Percentiles rank a stretch among this genome's conserved stretches.
phyloP scores from a whole-genome alignment of 768 basidiomycete genomes.

The Leccinum ochraceum region DNA sequence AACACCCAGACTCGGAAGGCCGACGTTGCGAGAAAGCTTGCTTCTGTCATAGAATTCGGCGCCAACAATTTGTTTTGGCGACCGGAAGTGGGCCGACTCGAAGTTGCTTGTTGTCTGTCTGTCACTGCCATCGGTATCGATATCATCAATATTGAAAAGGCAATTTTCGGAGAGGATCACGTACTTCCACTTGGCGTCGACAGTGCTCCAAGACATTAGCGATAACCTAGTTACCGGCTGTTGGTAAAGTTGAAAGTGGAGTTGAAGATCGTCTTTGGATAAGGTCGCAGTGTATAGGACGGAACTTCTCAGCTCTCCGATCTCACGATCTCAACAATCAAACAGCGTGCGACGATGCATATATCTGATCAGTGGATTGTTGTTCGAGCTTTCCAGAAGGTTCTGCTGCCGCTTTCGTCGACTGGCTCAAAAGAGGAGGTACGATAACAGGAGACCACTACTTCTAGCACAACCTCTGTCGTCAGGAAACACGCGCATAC shows the following conservation, averaged over 20 bases:
- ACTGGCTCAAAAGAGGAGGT: conserved; percentile 6
- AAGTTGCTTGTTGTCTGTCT: too few species aligned
- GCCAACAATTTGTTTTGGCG: too few species aligned
- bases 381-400: conserved; percentile 34
- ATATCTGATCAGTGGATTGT: background rate
- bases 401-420: conserved; percentile 16
- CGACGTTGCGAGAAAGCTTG: too few species aligned
- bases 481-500: background rate
- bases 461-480: background rate
- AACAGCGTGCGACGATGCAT: background rate
- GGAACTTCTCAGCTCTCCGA: background rate
- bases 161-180: background rate
- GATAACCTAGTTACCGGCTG: too few species aligned
- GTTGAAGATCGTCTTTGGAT: background rate
- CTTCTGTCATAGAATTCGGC: too few species aligned
- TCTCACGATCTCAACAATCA: background rate
- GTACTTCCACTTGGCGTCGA: conserved; percentile 4
- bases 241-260: too few species aligned
- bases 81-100: too few species aligned
- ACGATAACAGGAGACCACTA: conserved; percentile 16
- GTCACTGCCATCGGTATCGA: too few species aligned
- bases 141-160: too few species aligned
- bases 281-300: background rate
- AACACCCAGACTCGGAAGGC: too few species aligned
- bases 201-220: background rate